These are phyloP conservation scores for Sporothrix curviconia DNA, from an alignment of 2,329 filamentous ascomycete genomes.

Conservation along the genomic window DNA sequence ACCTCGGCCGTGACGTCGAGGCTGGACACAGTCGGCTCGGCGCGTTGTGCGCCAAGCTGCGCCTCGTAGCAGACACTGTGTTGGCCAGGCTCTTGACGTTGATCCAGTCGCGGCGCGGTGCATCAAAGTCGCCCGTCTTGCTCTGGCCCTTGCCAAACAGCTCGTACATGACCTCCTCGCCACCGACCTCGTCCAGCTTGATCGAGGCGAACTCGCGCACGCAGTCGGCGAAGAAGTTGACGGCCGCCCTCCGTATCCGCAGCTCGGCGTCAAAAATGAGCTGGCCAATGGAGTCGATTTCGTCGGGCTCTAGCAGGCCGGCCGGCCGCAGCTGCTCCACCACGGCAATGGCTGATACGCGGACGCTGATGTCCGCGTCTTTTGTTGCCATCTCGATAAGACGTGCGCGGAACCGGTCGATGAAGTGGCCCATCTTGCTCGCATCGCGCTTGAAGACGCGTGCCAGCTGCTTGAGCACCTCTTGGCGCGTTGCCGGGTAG, in stretches of 20 bases:
- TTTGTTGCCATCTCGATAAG: conserved; percentile 88
- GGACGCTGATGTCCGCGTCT: conserved; percentile 74
- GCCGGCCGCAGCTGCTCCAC: conserved; percentile 76
- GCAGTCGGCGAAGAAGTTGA: conserved; percentile 83
- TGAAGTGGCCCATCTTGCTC: conserved; percentile 82
- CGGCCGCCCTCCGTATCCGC: conserved; percentile 79
- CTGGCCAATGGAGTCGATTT: conserved; percentile 81
- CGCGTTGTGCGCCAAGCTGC: conserved; percentile 47
- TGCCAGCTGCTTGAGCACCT: conserved; percentile 77
- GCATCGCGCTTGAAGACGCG: conserved; percentile 74
- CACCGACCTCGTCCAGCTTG: conserved; percentile 77
- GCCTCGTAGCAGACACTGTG: conserved; percentile 75
- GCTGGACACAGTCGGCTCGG: conserved; percentile 21
- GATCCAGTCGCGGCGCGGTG: conserved; percentile 77
- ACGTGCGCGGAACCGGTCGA: conserved; percentile 79
- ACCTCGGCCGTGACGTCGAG: conserved; percentile 34
- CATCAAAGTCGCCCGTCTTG: conserved; percentile 63
- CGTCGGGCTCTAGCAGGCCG: conserved; percentile 81
- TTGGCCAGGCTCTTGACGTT: conserved; percentile 87
- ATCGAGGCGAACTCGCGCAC: conserved; percentile 74
- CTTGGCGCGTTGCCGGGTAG: conserved; percentile 65
- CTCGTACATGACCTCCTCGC: conserved; percentile 70
- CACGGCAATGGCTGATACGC: conserved; percentile 72
- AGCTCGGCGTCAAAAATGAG: conserved; percentile 84
- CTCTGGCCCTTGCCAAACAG: conserved; percentile 58